A percentile compares a stretch with the other conserved stretches of the same genome.
Evolutionary conservation across 345 rosid species (phyloP).

Genomic region (Arabidopsis suecica): DNA sequence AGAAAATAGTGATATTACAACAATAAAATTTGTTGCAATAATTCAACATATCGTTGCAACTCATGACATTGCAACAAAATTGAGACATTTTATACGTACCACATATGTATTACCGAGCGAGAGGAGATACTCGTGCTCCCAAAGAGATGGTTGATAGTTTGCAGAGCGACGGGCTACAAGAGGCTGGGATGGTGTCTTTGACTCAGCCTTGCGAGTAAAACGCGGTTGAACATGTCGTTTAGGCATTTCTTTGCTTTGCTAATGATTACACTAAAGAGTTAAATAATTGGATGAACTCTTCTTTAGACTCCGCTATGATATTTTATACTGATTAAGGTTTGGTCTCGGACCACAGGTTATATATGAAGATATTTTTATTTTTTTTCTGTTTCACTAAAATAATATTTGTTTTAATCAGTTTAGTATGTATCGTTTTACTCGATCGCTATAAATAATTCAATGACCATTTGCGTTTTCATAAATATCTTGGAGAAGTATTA

Average conservation of each 20-base stretch:
- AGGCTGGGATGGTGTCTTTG: conserved; percentile 17
- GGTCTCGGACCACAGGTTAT: conserved; percentile 20
- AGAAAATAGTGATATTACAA: too few relatives aligned
- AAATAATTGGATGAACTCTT: conserved; percentile 9
- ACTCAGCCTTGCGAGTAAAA: not conserved
- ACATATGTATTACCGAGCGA: conserved; percentile 38
- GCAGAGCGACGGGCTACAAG: conserved; percentile 43
- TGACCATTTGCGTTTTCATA: not conserved
- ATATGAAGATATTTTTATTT: not conserved
- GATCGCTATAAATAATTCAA: too few relatives aligned
- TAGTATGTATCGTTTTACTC: not conserved
- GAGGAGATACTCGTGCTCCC: conserved; percentile 46
- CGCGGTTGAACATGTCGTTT: not conserved
- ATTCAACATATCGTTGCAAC: too few relatives aligned
- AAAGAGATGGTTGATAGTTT: conserved; percentile 46
- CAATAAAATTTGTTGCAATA: too few relatives aligned
- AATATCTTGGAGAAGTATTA: not conserved
- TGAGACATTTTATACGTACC: conserved; percentile 21
- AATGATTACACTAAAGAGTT: not conserved
- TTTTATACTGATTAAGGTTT: conserved; percentile 27
- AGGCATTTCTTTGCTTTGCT: conserved; percentile 16
- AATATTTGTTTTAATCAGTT: not conserved
- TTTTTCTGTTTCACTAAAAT: not conserved
- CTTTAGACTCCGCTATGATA: not conserved
- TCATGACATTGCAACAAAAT: too few relatives aligned